A percentile compares a stretch with the other conserved stretches of the same genome.
Evolutionary conservation across 352 stramenopile genomes (phyloP).

Genomic region (Globisporangium spinosum): DNA sequence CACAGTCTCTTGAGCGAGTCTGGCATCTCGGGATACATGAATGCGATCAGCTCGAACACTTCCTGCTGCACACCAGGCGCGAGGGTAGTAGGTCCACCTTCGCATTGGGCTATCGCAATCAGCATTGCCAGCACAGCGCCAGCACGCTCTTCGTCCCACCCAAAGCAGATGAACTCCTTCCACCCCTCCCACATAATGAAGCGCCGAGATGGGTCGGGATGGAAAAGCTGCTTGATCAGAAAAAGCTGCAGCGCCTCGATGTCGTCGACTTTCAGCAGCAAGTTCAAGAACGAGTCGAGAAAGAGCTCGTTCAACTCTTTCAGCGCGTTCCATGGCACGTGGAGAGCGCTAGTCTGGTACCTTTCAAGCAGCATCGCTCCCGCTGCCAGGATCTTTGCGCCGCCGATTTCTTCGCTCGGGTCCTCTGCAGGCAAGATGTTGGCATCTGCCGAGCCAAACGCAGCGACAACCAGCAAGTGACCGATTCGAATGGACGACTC

Average conservation of each 20-base stretch:
- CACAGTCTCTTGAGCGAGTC: conserved; percentile 38
- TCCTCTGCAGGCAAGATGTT: conserved; percentile 1
- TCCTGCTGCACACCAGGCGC: conserved; percentile 28
- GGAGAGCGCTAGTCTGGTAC: conserved; percentile 31
- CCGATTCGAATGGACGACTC: conserved; percentile 31
- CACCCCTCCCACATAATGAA: conserved; percentile 50
- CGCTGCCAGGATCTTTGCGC: conserved; percentile 19
- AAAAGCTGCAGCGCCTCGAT: conserved; percentile 39
- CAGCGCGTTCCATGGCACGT: conserved; percentile 15
- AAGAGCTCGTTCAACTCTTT: conserved; percentile 24
- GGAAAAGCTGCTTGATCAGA: conserved; percentile 49
- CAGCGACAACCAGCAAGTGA: conserved; percentile 36
- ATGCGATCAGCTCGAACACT: conserved; percentile 43
- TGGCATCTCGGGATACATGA: conserved; percentile 39
- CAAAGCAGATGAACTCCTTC: conserved; percentile 54
- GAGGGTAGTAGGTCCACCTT: conserved; percentile 23
- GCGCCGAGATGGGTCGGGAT: conserved; percentile 38
- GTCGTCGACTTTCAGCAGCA: conserved; percentile 24
- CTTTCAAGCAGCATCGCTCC: conserved; percentile 34
- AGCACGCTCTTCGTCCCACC: conserved; percentile 38
- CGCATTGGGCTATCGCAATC: conserved; percentile 30
- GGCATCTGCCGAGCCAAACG: conserved; percentile 21
- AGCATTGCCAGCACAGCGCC: conserved; percentile 30
- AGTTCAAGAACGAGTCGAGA: conserved; percentile 37
- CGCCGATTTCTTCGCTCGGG: not conserved